phyloP scores from a whole-genome alignment of 306 rosid genomes.

The Purshia tridentata region DNA sequence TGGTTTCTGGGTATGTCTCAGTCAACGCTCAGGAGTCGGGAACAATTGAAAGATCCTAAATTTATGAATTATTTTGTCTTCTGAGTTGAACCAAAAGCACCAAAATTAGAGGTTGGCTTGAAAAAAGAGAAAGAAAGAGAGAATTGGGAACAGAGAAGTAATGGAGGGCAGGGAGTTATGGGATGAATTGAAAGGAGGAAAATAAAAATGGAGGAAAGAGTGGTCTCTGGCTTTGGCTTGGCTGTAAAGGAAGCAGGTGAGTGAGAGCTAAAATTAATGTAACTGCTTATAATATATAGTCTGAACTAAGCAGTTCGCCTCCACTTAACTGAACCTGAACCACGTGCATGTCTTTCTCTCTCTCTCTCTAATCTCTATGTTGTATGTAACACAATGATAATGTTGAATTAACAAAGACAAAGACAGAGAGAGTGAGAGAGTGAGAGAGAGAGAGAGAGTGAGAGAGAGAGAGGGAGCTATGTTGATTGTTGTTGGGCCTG shows the following conservation, averaged over 20 bases:
- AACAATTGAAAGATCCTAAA: constrained; percentile 37
- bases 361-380: background rate
- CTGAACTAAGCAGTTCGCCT: constrained; percentile 47
- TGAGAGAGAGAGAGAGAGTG: background rate
- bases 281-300: constrained; percentile 21
- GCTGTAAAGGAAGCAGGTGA: constrained; percentile 71
- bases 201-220: constrained; percentile 37
- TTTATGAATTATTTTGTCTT: constrained; percentile 3
- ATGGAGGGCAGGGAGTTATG: constrained; percentile 38
- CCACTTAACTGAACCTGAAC: constrained; percentile 40
- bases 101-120: constrained; percentile 32
- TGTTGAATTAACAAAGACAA: background rate
- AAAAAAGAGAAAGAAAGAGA: constrained; percentile 10
- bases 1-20: constrained; percentile 15
- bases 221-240: constrained; percentile 42
- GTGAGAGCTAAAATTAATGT: constrained; percentile 55
- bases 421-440: background rate
- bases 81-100: constrained; percentile 33
- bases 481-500: constrained; percentile 44
- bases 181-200: constrained; percentile 38
- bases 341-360: constrained; percentile 20
- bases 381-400: constrained; percentile 7
- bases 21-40: constrained; percentile 21
- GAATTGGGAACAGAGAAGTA: constrained; percentile 35
- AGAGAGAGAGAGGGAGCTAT: background rate